phyloP scores from a whole-genome alignment of 2,329 filamentous ascomycete species.

The Arthroderma sp. region DNA sequence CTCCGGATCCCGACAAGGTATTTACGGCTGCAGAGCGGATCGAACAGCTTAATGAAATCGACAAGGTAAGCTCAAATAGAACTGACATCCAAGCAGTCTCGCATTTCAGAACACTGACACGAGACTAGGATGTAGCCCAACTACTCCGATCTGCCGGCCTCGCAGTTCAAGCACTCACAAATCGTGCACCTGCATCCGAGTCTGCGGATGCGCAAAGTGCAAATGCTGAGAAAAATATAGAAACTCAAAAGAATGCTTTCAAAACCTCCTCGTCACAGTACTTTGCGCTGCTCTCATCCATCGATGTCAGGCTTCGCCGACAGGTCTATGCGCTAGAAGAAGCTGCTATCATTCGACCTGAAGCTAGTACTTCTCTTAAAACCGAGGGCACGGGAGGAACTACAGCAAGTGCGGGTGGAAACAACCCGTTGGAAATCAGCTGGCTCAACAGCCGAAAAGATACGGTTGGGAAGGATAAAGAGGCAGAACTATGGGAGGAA shows the following conservation, averaged over 20 bases:
- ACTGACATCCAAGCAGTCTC: not conserved
- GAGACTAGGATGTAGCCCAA: conserved; percentile 35
- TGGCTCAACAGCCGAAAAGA: conserved; percentile 80
- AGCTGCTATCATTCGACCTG: conserved; percentile 53
- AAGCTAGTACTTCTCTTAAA: conserved; percentile 21
- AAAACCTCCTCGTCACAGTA: conserved; percentile 47
- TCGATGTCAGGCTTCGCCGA: conserved; percentile 61
- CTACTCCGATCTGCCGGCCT: conserved; percentile 48
- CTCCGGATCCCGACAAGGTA: conserved; percentile 17
- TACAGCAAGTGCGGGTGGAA: conserved; percentile 21
- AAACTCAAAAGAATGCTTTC: conserved; percentile 47
- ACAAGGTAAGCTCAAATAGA: conserved; percentile 40
- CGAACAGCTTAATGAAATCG: conserved; percentile 65
- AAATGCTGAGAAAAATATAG: conserved; percentile 26
- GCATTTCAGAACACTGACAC: not conserved
- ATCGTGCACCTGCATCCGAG: conserved; percentile 22
- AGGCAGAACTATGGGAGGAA: conserved; percentile 62
- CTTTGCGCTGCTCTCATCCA: conserved; percentile 56
- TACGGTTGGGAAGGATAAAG: conserved; percentile 69
- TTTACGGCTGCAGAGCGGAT: conserved; percentile 68
- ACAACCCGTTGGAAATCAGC: conserved; percentile 62
- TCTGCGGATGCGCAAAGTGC: not conserved
- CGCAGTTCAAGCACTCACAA: conserved; percentile 51
- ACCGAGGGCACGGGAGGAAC: conserved; percentile 17
- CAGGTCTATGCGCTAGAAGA: conserved; percentile 73